Conservation (phyloP, 805 yeast genomes). For the Metschnikowia amazonensis region DNA sequence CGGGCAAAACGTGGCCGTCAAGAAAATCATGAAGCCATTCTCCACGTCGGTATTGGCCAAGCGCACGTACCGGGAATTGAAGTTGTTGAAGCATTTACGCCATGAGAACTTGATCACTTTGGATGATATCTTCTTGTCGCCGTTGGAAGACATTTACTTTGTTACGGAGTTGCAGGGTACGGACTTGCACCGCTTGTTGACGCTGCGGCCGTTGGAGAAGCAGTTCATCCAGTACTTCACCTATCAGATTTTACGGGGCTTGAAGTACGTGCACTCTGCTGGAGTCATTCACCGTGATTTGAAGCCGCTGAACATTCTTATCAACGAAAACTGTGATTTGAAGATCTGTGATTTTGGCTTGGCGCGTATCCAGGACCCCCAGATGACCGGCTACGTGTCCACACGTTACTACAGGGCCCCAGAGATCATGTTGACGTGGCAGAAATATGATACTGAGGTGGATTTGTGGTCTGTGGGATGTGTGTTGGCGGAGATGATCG, state of each 20-base stretch:
- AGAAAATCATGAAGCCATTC: constrained; percentile 97
- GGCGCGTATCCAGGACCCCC: constrained; percentile 97
- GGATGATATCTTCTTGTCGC: constrained; percentile 45
- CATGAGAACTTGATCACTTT: constrained; percentile 89
- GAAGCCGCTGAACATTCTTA: constrained; percentile 78
- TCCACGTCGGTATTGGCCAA: constrained; percentile 92
- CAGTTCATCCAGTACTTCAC: constrained; percentile 96
- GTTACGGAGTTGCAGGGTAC: constrained; percentile 97
- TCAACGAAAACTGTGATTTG: constrained; percentile 86
- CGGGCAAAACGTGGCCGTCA: constrained; percentile 91
- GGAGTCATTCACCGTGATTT: constrained; percentile 89
- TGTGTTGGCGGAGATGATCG: constrained; percentile 95
- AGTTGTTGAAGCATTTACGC: constrained; percentile 84
- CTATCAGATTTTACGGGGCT: constrained; percentile 87
- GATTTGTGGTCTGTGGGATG: constrained; percentile 99
- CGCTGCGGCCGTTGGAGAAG: constrained; percentile 90
- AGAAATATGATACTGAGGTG: constrained; percentile 92
- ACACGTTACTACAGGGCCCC: constrained; percentile 97
- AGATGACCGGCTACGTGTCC: constrained; percentile 97
- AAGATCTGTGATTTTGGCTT: constrained; percentile 92
- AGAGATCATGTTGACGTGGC: constrained; percentile 98
- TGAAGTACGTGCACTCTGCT: constrained; percentile 87
- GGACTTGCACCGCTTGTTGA: constrained; percentile 84
- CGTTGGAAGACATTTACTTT: constrained; percentile 91
- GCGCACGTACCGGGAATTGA: constrained; percentile 93